Base-by-base conservation (phyloP, 768 basidiomycete genomes). In the Hygrophoropsis aurantiaca region DNA sequence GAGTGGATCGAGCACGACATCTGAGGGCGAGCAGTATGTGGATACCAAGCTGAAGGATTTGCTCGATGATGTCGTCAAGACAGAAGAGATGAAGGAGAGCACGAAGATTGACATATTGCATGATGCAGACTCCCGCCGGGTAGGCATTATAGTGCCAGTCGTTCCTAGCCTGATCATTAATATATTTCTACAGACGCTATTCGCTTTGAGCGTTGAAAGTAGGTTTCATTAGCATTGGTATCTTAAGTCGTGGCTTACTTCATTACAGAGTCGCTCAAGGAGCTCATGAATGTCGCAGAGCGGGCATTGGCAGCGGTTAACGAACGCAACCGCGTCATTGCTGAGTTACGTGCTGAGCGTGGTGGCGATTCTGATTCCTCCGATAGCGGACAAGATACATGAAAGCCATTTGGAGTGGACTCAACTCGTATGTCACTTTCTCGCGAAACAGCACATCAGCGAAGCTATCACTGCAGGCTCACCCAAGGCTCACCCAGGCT, bases 121-220 rank as follows among this genome's bases (percentile, higher is more conserved):
- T 26, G 77, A 80, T 39, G 58, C 51, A 1, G 73, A 73, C 38
- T 61, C 72, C 4, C 61, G 74, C 16, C 73, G 70, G 59, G 76
- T 77, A 42, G 47, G 70, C 60, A 0, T 11, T 0, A 24, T 32
- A 24, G 19, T 19, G 7, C 47, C 15, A 11, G 4, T 25, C 18
- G 7, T 39, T 3, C 33, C 11, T 23, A 15, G 18, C 23, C 11
- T 11, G 0, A 8, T n/a, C n/a, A 7, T 25, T 16, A 6, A 19
- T 26, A 39, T 13, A 41, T 51, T 24, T 8, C 7, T 33, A 8
- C 38, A 78, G 77, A 69, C 66, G 2, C 42, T 78, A 19, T 62
- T 77, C 53, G 59, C 70, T 56, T 57, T 79, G 15, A 73, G 69
- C 30, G 64, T 79, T 16, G 77, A 79, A 58, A 70, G 76, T 78